phyloP scores from a whole-genome alignment of 176 grass and related monocot species.

The Phragmites australis region DNA sequence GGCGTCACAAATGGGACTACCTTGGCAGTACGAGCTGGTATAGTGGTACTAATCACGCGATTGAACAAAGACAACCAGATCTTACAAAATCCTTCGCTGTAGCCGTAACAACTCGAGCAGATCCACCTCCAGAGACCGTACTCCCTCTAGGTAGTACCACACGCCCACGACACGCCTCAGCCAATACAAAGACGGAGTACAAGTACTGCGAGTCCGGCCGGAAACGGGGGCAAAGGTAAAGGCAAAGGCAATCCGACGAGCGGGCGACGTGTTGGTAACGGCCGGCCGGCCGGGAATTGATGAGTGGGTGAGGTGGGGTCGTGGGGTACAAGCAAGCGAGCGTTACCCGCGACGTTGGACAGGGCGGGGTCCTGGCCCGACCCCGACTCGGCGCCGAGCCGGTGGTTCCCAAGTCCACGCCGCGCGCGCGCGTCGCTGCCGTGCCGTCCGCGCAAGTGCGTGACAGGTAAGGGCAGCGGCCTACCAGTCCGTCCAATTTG shows the following conservation, averaged over 20 bases:
- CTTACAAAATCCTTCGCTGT: background rate
- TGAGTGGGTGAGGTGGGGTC: background rate
- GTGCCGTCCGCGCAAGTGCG: slow-evolving; percentile 27
- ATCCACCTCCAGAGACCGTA: background rate
- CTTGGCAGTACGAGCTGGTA: background rate
- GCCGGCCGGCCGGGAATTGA: slow-evolving; percentile 34
- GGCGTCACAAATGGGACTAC: background rate
- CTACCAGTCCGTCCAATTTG: background rate
- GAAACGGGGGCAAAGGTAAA: background rate
- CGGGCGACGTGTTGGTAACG: slow-evolving; percentile 26
- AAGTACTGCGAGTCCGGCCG: background rate
- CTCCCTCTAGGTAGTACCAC: too few species aligned
- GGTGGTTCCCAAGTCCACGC: slow-evolving; percentile 42
- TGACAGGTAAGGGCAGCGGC: background rate
- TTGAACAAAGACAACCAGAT: slow-evolving; percentile 6
- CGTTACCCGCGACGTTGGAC: slow-evolving; percentile 27
- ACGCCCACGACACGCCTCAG: too few species aligned
- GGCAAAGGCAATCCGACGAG: slow-evolving; percentile 14
- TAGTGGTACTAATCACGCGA: background rate
- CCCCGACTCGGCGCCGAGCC: background rate
- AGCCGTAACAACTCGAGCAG: background rate
- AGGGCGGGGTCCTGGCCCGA: background rate
- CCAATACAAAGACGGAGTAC: background rate
- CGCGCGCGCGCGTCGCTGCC: background rate
- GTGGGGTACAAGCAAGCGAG: slow-evolving; percentile 15